These are phyloP conservation scores for Dactylonectria macrodidyma DNA, from an alignment of 2,329 filamentous ascomycete species.

Conservation along the genomic window DNA sequence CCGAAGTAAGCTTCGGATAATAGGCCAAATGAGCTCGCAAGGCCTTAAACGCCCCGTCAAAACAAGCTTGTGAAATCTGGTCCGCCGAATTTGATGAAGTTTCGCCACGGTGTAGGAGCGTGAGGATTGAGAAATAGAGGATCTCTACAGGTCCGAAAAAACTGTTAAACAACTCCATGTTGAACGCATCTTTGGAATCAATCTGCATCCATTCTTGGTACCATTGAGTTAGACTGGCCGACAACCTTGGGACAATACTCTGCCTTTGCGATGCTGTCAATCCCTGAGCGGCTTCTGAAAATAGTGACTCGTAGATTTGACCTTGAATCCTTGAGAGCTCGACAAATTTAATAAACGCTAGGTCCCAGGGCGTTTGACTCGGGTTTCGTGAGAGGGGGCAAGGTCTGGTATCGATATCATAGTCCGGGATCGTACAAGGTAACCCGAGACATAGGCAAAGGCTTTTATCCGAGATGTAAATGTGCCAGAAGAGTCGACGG, in stretches of 20 bases:
- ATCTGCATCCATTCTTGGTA: conserved; percentile 11
- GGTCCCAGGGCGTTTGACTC: conserved; percentile 10
- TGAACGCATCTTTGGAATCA: neutral
- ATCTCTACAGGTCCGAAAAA: conserved; percentile 11
- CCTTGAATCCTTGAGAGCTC: conserved; percentile 18
- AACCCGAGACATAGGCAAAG: conserved; percentile 11
- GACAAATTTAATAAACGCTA: conserved; percentile 1
- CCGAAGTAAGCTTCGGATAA: neutral
- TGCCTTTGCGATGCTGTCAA: neutral
- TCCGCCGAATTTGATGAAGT: conserved; percentile 2
- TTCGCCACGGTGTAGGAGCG: conserved; percentile 13
- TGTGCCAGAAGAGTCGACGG: conserved; percentile 20
- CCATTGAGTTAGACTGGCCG: conserved; percentile 9
- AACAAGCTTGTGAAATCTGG: conserved; percentile 20
- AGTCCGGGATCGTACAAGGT: conserved; percentile 19
- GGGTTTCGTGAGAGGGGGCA: conserved; percentile 11
- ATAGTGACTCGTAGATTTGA: conserved; percentile 20
- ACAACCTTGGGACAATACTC: neutral
- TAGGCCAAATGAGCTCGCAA: conserved; percentile 17
- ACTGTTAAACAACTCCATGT: neutral
- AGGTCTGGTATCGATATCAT: conserved; percentile 9
- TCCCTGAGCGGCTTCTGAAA: neutral
- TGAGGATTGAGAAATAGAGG: conserved; percentile 19
- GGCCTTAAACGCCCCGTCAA: conserved; percentile 12
- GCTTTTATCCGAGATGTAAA: conserved; percentile 24